phyloP scores from a whole-genome alignment of 163 green algal species.

The Coccomyxa subellipsoidea region DNA sequence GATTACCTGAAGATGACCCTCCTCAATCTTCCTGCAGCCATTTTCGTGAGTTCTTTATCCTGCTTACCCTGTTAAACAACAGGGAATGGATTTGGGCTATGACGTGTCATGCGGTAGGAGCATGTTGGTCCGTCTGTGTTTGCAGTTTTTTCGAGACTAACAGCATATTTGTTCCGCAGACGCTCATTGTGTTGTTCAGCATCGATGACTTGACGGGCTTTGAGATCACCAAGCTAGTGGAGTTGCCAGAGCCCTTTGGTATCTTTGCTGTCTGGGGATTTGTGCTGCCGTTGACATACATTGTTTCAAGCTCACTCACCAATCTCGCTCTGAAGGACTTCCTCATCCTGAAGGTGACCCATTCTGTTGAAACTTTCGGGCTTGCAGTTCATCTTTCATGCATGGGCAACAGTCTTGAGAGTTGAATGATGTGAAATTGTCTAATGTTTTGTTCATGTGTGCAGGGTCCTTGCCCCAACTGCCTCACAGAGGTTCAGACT shows the following conservation, averaged over 20 bases:
- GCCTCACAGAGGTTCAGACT: conserved; percentile 64
- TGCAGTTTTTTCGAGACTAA: too few species aligned
- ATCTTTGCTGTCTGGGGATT: conserved; percentile 80
- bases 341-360: conserved; percentile 75
- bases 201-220: conserved; percentile 91
- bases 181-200: conserved; percentile 74
- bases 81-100: too few species aligned
- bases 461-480: conserved; percentile 84
- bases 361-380: too few species aligned
- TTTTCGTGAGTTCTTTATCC: conserved; percentile 51
- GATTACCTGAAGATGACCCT: conserved; percentile 91
- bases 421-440: too few species aligned
- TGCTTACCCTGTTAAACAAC: too few species aligned
- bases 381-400: not conserved
- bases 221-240: conserved; percentile 75
- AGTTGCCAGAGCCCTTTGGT: conserved; percentile 86
- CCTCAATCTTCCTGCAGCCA: conserved; percentile 87
- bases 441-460: not conserved
- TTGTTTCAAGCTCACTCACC: conserved; percentile 75
- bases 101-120: too few species aligned
- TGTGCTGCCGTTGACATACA: conserved; percentile 79
- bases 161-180: conserved; percentile 20
- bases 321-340: conserved; percentile 80
- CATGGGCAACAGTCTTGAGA: too few species aligned
- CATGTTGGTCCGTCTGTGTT: too few species aligned